Evolutionary conservation across 164 flowering plant species (phyloP).

Genomic region (Houttuynia cordata): DNA sequence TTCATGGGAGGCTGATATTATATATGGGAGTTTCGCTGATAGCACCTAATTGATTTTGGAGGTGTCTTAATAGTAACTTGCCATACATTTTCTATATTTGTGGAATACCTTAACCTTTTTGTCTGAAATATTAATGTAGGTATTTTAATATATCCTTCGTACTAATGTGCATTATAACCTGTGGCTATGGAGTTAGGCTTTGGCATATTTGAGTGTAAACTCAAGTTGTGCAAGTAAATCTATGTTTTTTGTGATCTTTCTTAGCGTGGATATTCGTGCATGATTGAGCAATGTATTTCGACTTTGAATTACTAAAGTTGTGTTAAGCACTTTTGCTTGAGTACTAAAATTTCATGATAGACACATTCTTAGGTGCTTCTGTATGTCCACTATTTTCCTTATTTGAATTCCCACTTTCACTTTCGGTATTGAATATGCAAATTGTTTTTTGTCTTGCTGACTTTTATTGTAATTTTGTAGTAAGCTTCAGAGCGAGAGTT

Average conservation of each 20-base stretch:
- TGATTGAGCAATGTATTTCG: too few relatives aligned
- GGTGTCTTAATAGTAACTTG: constrained; percentile 19
- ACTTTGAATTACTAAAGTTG: too few relatives aligned
- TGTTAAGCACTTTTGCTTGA: neutral
- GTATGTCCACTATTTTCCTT: neutral
- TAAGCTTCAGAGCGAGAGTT: constrained; percentile 7
- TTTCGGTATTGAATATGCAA: neutral
- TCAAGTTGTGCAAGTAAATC: too few relatives aligned
- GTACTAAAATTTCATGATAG: neutral
- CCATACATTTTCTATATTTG: constrained; percentile 4
- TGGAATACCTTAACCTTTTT: too few relatives aligned
- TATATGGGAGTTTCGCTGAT: constrained; percentile 22
- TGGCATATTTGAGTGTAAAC: too few relatives aligned
- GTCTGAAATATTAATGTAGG: too few relatives aligned
- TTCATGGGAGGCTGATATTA: constrained; percentile 26
- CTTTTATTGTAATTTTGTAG: neutral
- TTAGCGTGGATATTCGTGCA: too few relatives aligned
- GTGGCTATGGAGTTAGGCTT: too few relatives aligned
- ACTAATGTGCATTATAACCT: too few relatives aligned
- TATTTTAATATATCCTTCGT: too few relatives aligned
- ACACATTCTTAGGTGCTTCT: neutral
- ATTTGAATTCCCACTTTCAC: neutral
- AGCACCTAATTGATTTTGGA: constrained; percentile 7
- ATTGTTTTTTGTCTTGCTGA: too few relatives aligned
- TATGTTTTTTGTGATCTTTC: too few relatives aligned